These are phyloP conservation scores for Pythium diclinum DNA, from an alignment of 352 stramenopile genomes.

Conservation along the genomic window DNA sequence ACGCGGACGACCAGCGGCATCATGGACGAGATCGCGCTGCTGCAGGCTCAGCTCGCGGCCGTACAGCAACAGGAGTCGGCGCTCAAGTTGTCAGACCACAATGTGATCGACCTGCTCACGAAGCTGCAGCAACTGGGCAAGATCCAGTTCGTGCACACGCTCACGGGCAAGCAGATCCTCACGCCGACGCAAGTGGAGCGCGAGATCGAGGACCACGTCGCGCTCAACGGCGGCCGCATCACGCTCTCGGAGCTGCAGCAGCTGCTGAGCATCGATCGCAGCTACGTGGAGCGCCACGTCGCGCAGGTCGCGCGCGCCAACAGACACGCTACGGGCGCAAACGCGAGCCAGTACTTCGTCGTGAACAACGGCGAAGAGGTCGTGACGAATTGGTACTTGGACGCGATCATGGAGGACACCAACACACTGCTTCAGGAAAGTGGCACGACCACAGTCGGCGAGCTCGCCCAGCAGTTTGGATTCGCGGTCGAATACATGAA, in stretches of 20 bases:
- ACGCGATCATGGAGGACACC: slow-evolving; percentile 83
- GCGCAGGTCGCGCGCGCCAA: slow-evolving; percentile 40
- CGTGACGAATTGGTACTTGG: slow-evolving; percentile 76
- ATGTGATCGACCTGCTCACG: slow-evolving; percentile 73
- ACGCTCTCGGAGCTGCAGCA: slow-evolving; percentile 66
- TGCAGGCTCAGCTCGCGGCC: slow-evolving; percentile 75
- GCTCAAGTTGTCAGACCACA: slow-evolving; percentile 82
- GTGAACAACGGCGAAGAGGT: slow-evolving; percentile 78
- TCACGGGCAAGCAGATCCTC: slow-evolving; percentile 78
- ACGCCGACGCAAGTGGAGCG: slow-evolving; percentile 67
- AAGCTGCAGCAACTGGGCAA: slow-evolving; percentile 76
- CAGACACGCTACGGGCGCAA: slow-evolving; percentile 20
- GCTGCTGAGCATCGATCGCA: slow-evolving; percentile 67
- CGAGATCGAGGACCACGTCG: slow-evolving; percentile 73
- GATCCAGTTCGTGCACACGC: slow-evolving; percentile 77
- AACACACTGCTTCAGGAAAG: slow-evolving; percentile 72
- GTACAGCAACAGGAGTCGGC: slow-evolving; percentile 75
- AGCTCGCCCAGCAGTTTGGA: slow-evolving; percentile 76
- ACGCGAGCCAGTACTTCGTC: slow-evolving; percentile 46
- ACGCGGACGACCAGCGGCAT: not conserved
- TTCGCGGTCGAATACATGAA: slow-evolving; percentile 84
- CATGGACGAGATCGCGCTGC: slow-evolving; percentile 83
- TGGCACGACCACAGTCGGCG: slow-evolving; percentile 61
- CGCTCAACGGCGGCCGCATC: slow-evolving; percentile 59
- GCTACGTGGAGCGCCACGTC: slow-evolving; percentile 63